phyloP scores from a whole-genome alignment of 83 land plant genomes.

The Thuja plicata region DNA sequence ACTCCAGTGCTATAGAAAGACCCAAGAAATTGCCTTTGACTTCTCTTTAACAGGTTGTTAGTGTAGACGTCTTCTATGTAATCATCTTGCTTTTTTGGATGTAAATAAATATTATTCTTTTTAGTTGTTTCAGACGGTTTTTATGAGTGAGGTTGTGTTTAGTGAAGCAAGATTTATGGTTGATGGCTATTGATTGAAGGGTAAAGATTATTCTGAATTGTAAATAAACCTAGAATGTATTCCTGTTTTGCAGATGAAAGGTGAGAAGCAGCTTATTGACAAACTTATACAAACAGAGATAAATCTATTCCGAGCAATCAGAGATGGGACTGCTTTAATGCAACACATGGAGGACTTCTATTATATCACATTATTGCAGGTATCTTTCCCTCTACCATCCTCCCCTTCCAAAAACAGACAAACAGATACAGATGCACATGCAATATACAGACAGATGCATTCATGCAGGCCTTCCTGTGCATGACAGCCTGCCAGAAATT shows the following conservation, averaged over 20 bases:
- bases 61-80: not conserved
- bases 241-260: slow-evolving; percentile 78
- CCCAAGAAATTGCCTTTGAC: not conserved
- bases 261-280: slow-evolving; percentile 88
- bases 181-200: not conserved
- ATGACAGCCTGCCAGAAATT: not conserved
- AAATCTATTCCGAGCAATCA: slow-evolving; percentile 77
- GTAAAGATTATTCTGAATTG: not conserved
- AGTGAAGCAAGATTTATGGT: not conserved
- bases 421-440: not conserved
- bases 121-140: not conserved
- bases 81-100: not conserved
- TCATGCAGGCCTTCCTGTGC: not conserved
- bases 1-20: not conserved
- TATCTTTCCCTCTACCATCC: slow-evolving; percentile 13
- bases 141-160: not conserved
- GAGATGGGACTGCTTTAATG: slow-evolving; percentile 98
- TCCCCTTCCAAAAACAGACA: not conserved
- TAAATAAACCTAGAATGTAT: not conserved
- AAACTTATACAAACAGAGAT: slow-evolving; percentile 92
- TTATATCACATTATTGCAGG: slow-evolving; percentile 86
- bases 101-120: not conserved
- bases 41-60: not conserved
- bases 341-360: slow-evolving; percentile 99
- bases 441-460: not conserved